These are phyloP conservation scores for Sphaceloma murrayae DNA, from an alignment of 2,329 filamentous ascomycete species.

Conservation along the genomic window DNA sequence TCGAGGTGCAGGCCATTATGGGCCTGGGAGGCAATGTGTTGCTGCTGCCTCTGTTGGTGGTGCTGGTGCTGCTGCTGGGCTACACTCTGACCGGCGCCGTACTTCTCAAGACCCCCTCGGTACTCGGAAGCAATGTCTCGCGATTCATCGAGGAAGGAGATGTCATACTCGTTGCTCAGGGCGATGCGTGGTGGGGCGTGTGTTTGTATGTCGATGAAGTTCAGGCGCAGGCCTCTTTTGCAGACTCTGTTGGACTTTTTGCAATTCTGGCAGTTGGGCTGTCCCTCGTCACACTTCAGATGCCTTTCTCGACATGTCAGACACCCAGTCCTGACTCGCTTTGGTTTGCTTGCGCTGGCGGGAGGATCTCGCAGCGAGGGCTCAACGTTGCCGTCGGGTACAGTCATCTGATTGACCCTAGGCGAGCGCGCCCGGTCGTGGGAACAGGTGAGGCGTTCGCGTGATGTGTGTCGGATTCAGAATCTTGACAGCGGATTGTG, in stretches of 20 bases:
- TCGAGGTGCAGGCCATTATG: slow-evolving; percentile 14
- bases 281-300: slow-evolving; percentile 78
- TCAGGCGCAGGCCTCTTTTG: slow-evolving; percentile 75
- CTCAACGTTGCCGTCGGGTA: slow-evolving; percentile 23
- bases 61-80: slow-evolving; percentile 18
- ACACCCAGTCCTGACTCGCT: slow-evolving; percentile 79
- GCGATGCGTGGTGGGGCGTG: slow-evolving; percentile 51
- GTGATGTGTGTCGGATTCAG: background rate
- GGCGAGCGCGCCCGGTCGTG: slow-evolving; percentile 5
- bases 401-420: slow-evolving; percentile 17
- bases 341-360: slow-evolving; percentile 51
- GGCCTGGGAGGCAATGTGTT: slow-evolving; percentile 14
- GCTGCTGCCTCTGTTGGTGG: slow-evolving; percentile 1
- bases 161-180: slow-evolving; percentile 55
- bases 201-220: slow-evolving; percentile 79
- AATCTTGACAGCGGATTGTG: too few relatives aligned
- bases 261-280: slow-evolving; percentile 64
- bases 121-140: slow-evolving; percentile 86
- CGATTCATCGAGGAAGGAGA: slow-evolving; percentile 82
- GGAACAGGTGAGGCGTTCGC: background rate
- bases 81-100: slow-evolving; percentile 44
- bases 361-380: slow-evolving; percentile 26
- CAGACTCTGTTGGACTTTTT: slow-evolving; percentile 77
- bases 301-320: slow-evolving; percentile 83
- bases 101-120: slow-evolving; percentile 63